These are phyloP conservation scores for Paracamarosporium sp. DNA, from an alignment of 2,329 filamentous ascomycete genomes.

Conservation along the genomic window DNA sequence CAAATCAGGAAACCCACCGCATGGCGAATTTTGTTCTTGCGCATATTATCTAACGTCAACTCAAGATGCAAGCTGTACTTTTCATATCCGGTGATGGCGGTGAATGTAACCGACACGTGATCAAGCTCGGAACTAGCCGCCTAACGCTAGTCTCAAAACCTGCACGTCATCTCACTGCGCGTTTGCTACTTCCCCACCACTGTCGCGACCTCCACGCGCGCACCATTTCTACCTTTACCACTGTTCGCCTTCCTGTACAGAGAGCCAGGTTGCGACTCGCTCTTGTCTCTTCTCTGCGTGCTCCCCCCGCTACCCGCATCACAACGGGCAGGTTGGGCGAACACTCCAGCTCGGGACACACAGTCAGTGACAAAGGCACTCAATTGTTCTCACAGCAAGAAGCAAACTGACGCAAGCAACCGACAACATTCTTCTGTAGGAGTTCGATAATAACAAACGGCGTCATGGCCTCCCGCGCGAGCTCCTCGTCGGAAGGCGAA, in stretches of 20 bases:
- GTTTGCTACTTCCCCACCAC: conserved; percentile 10
- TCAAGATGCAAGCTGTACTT: not conserved
- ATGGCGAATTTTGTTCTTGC: not conserved
- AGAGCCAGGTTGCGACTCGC: conserved; percentile 21
- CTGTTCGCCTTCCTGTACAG: conserved; percentile 14
- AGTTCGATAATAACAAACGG: conserved; percentile 13
- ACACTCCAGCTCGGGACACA: conserved; percentile 34
- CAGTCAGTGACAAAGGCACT: conserved; percentile 47
- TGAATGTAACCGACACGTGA: not conserved
- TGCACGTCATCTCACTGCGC: conserved; percentile 4
- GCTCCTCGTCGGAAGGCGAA: conserved; percentile 40
- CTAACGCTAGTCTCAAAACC: conserved; percentile 3
- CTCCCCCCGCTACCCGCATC: conserved; percentile 29
- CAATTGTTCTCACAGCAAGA: conserved; percentile 31
- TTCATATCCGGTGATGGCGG: not conserved
- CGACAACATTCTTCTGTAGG: conserved; percentile 17
- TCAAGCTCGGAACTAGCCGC: not conserved
- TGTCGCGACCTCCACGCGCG: conserved; percentile 18
- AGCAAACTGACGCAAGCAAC: conserved; percentile 39
- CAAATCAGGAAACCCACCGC: not conserved
- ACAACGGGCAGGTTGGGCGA: conserved; percentile 27
- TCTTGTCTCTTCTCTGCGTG: conserved; percentile 34
- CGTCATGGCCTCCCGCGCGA: conserved; percentile 32
- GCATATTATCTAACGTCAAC: not conserved
- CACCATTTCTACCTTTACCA: conserved; percentile 11